Evolutionary conservation across 2,329 filamentous ascomycete genomes (phyloP), one percentile per base, ranked within the genome.

Genomic region (Neonectria sp.): DNA sequence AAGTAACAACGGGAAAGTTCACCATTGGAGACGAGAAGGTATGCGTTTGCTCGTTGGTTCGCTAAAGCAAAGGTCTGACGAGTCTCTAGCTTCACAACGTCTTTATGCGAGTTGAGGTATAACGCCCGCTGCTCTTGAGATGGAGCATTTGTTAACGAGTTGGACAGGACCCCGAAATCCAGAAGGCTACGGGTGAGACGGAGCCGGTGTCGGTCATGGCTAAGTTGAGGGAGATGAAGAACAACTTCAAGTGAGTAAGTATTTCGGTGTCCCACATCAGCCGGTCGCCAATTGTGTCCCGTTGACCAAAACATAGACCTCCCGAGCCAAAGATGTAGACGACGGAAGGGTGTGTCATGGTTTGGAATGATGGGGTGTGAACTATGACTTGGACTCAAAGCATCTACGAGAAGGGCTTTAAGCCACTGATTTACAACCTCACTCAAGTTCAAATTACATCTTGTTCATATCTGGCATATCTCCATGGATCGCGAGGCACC

Each of bases 21-120:
- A 99, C 95, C 0, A 98, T 99, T 81, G 95, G 92, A 0, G 95
- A 99, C 77, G 96, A 99, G 83, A 98, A 98, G 91, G 93, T 94
- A 81, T 63, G 81, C 45, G 11, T 8, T 58, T n/a, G 27, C 51
- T 21, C 31, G 21, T 8, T 35, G 11, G 51, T 53, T n/a, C 6
- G 29, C 7, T 12, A 4, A 4, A 27, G 11, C 24, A 21, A 49
- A 37, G 7, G 7, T 17, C 65, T 71, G 37, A 73, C 51, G 9
- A 45, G 21, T 33, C 6, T n/a, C 5, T 70, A 95, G 93, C 84
- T 93, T 83, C 95, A 98, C 81, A 99, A 99, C 77, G 94, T 97
- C 2, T 99, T 99, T 77, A 98, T 99, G 96, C 89, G 93, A 73
- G 87, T 97, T 40, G 86, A 92, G 74, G 93, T 94, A 83, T 84